phyloP scores from a whole-genome alignment of 2,329 filamentous ascomycete genomes.

The Trichophyton verrucosum region DNA sequence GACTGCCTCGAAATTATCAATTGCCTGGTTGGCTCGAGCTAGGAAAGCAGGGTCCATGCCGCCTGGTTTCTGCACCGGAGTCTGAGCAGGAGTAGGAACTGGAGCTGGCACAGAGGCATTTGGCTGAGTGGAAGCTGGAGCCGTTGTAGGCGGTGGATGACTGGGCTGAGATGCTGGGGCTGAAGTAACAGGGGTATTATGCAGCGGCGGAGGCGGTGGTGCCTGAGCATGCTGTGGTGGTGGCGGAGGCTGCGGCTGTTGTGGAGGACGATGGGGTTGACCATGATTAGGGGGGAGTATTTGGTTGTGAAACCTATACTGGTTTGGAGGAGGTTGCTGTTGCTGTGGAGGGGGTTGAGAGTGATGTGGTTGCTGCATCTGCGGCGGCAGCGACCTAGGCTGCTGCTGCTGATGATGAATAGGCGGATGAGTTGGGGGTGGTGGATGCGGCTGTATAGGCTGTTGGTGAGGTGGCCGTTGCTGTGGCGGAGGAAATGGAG shows the following conservation, averaged over 20 bases:
- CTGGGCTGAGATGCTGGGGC: conserved; percentile 10
- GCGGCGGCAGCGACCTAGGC: conserved; percentile 6
- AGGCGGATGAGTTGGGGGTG: conserved; percentile 6
- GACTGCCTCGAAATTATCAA: conserved; percentile 34
- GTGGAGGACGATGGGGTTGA: conserved; percentile 14
- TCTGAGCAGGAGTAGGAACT: conserved; percentile 7
- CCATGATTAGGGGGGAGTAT: conserved; percentile 14
- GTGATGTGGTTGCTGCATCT: conserved; percentile 16
- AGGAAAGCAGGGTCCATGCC: conserved; percentile 26
- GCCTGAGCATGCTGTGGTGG: conserved; percentile 8
- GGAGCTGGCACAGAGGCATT: neutral
- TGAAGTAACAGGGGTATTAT: conserved; percentile 11
- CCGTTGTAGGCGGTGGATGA: conserved; percentile 7
- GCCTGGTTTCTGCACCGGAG: conserved; percentile 7
- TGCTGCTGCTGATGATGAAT: conserved; percentile 9
- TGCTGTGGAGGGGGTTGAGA: conserved; percentile 7
- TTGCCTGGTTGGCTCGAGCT: conserved; percentile 32
- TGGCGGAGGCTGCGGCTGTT: conserved; percentile 5
- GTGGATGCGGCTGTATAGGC: conserved; percentile 6
- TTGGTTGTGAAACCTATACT: conserved; percentile 4
- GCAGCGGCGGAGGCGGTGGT: neutral
- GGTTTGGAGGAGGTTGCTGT: neutral
- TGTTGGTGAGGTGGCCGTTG: conserved; percentile 10
- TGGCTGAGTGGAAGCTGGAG: neutral
- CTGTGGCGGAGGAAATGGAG: conserved; percentile 18